Conservation (phyloP, 768 basidiomycete species). For the Solioccasus polychromus region DNA sequence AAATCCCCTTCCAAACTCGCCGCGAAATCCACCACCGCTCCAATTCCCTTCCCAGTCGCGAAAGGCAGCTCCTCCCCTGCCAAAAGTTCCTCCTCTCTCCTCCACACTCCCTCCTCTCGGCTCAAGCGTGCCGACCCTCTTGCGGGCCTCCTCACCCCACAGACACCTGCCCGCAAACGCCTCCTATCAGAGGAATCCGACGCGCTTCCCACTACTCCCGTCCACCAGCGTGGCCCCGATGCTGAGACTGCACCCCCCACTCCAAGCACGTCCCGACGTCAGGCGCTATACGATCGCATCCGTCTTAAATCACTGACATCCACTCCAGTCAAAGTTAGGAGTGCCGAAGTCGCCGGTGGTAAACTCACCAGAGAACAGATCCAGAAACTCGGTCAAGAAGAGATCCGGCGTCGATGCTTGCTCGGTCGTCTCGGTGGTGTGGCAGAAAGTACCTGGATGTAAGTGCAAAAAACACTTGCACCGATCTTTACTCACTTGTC, state of each 20-base stretch:
- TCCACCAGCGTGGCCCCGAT: constrained; percentile 54
- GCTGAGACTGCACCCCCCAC: constrained; percentile 62
- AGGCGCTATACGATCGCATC: constrained; percentile 79
- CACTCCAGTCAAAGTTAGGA: constrained; percentile 60
- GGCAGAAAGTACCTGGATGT: constrained; percentile 92
- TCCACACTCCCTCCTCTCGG: constrained; percentile 61
- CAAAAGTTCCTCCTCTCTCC: constrained; percentile 51
- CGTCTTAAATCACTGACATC: constrained; percentile 67
- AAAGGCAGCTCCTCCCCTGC: constrained; percentile 42
- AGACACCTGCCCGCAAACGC: constrained; percentile 42
- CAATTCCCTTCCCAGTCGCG: constrained; percentile 46
- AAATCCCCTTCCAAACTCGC: constrained; percentile 40
- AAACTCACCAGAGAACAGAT: constrained; percentile 65
- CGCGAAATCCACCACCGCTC: constrained; percentile 11
- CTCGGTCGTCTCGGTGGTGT: constrained; percentile 75
- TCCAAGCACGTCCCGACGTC: constrained; percentile 70
- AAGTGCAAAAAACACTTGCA: constrained; percentile 19
- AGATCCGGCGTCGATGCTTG: constrained; percentile 70
- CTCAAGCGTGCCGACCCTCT: constrained; percentile 34
- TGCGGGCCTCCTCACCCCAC: constrained; percentile 36
- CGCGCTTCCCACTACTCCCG: constrained; percentile 62
- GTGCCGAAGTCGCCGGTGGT: constrained; percentile 38
- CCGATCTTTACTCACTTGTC: neutral
- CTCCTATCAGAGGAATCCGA: constrained; percentile 37
- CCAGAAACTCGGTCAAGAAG: constrained; percentile 72